These are phyloP conservation scores for Jatropha multifida DNA, from an alignment of 441 rosid genomes.

Conservation along the genomic window DNA sequence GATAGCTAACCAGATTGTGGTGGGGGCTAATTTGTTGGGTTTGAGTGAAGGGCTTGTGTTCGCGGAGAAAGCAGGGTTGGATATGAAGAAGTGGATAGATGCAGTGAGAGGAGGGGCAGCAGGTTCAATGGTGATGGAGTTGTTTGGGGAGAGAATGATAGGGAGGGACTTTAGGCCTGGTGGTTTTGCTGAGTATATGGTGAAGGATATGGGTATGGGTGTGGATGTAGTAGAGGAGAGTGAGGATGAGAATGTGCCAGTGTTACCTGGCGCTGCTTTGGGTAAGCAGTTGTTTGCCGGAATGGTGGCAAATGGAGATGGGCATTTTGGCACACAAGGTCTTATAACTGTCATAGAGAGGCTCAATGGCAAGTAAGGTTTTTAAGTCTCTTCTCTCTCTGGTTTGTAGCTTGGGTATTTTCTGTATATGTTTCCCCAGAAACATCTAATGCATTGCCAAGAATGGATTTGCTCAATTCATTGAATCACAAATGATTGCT, in stretches of 20 bases:
- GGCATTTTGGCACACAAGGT: conserved; percentile 72
- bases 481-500: background rate
- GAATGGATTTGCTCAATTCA: background rate
- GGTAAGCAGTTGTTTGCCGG: conserved; percentile 64
- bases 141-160: conserved; percentile 66
- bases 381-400: background rate
- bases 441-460: background rate
- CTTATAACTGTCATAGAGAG: conserved; percentile 62
- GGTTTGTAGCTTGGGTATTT: background rate
- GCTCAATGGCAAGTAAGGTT: conserved; percentile 47
- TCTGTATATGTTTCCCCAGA: background rate
- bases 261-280: conserved; percentile 66
- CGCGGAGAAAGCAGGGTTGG: conserved; percentile 61
- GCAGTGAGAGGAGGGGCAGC: conserved; percentile 66
- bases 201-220: conserved; percentile 88
- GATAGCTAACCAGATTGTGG: conserved; percentile 75
- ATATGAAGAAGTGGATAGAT: conserved; percentile 41
- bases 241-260: conserved; percentile 38
- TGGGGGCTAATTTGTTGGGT: conserved; percentile 63
- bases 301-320: conserved; percentile 84
- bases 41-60: conserved; percentile 75
- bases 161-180: conserved; percentile 63
- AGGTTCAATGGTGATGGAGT: conserved; percentile 64
- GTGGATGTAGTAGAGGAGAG: conserved; percentile 48
- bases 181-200: conserved; percentile 71